phyloP scores from a whole-genome alignment of 345 rosid species.

The Populus davidiana region DNA sequence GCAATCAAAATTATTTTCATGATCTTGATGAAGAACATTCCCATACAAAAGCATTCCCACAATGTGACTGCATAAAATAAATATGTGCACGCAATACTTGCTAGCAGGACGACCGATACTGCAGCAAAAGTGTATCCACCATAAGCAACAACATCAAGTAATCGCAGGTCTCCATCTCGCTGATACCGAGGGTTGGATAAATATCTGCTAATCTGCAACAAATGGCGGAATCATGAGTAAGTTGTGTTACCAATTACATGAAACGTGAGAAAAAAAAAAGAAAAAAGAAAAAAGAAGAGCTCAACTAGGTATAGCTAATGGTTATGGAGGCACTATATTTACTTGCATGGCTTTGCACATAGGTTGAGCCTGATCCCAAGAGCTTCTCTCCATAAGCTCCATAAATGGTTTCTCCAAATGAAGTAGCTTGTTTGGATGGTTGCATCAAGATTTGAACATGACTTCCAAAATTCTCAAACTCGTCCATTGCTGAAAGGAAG shows the following conservation, averaged over 20 bases:
- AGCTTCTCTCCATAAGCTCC: conserved; percentile 24
- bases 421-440: too few relatives aligned
- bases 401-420: conserved; percentile 6
- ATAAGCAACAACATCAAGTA: too few relatives aligned
- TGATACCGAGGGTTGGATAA: conserved; percentile 6
- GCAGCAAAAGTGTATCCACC: too few relatives aligned
- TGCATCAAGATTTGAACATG: too few relatives aligned
- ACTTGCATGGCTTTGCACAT: conserved; percentile 20
- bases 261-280: not conserved
- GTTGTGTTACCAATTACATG: not conserved
- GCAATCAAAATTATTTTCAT: conserved; percentile 29
- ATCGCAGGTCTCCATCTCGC: too few relatives aligned
- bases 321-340: not conserved
- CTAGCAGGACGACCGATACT: too few relatives aligned
- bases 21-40: conserved; percentile 25
- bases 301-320: not conserved
- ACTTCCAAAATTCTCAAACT: too few relatives aligned
- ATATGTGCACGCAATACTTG: too few relatives aligned
- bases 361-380: conserved; percentile 19
- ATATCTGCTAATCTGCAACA: conserved; percentile 4
- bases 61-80: not conserved
- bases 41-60: conserved; percentile 32
- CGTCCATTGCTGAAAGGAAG: too few relatives aligned
- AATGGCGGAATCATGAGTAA: not conserved
- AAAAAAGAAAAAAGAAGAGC: not conserved